Conservation (phyloP, 148 eudicot genomes). For the Vaccinium myrtillus region DNA sequence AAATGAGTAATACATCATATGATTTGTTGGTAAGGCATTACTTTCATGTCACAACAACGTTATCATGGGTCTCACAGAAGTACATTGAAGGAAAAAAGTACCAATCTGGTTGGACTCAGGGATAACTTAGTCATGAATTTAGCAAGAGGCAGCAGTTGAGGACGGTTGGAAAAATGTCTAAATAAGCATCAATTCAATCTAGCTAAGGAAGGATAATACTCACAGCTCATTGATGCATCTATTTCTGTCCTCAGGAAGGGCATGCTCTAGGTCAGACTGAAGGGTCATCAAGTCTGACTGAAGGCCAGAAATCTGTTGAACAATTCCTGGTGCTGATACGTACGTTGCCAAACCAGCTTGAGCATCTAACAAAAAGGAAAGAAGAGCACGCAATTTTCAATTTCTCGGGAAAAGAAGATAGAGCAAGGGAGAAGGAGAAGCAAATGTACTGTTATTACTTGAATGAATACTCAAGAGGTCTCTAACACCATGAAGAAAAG, state of each 20-base stretch:
- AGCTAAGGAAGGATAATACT: slow-evolving; percentile 30
- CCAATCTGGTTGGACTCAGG: slow-evolving; percentile 7
- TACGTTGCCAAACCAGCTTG: slow-evolving; percentile 80
- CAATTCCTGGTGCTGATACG: slow-evolving; percentile 92
- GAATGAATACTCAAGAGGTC: slow-evolving; percentile 94
- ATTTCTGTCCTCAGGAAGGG: slow-evolving; percentile 85
- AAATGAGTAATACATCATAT: background rate
- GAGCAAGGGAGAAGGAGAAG: background rate
- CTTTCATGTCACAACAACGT: background rate
- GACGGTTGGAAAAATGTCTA: background rate
- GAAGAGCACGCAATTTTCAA: slow-evolving; percentile 12
- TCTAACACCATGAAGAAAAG: slow-evolving; percentile 91
- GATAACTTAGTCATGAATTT: background rate
- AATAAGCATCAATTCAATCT: background rate
- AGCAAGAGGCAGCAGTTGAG: background rate
- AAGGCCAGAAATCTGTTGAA: slow-evolving; percentile 88
- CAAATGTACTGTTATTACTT: slow-evolving; percentile 43
- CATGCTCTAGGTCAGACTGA: slow-evolving; percentile 87
- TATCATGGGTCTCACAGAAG: background rate
- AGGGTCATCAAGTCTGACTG: slow-evolving; percentile 77
- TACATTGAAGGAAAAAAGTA: slow-evolving; percentile 10
- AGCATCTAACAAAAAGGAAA: slow-evolving; percentile 54
- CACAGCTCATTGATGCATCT: slow-evolving; percentile 93
- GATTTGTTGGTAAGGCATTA: slow-evolving; percentile 1
- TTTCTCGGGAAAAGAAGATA: background rate